phyloP scores from a whole-genome alignment of 2,329 filamentous ascomycete genomes.

The Rutstroemia sp. region DNA sequence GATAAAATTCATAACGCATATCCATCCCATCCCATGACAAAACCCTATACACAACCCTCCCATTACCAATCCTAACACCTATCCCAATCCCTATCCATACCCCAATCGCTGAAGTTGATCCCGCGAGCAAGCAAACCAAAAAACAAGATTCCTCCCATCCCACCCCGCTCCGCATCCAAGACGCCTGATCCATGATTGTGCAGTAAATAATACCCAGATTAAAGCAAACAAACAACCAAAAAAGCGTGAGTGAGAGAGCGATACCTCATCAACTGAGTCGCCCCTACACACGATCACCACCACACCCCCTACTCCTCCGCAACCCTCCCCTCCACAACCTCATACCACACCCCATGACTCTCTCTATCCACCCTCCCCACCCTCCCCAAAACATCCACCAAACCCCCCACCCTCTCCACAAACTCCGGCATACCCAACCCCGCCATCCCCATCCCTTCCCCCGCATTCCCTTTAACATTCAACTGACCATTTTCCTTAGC shows the following conservation, averaged over 20 bases:
- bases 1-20: neutral
- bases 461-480: conserved; percentile 43
- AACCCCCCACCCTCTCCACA: conserved; percentile 58
- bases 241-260: no score
- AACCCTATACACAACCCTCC: no score
- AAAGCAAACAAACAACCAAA: no score
- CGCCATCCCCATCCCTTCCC: conserved; percentile 46
- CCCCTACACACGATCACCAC: no score
- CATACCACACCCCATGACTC: conserved; percentile 64
- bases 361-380: conserved; percentile 61
- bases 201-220: no score
- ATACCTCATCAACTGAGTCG: no score
- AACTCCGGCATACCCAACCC: conserved; percentile 69
- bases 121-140: no score
- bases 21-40: neutral
- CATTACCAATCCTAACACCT: no score
- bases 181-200: no score
- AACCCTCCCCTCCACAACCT: conserved; percentile 30
- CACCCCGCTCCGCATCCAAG: no score
- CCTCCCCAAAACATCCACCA: conserved; percentile 60
- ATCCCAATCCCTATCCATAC: neutral
- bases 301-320: neutral
- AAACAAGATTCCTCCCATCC: no score
- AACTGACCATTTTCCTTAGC: conserved; percentile 54
- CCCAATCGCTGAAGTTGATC: no score